Percentiles rank a stretch among this genome's conserved stretches.
Evolutionary conservation across 2,329 filamentous ascomycete genomes (phyloP).

Genomic region (Aspergillus pseudoterreus): DNA sequence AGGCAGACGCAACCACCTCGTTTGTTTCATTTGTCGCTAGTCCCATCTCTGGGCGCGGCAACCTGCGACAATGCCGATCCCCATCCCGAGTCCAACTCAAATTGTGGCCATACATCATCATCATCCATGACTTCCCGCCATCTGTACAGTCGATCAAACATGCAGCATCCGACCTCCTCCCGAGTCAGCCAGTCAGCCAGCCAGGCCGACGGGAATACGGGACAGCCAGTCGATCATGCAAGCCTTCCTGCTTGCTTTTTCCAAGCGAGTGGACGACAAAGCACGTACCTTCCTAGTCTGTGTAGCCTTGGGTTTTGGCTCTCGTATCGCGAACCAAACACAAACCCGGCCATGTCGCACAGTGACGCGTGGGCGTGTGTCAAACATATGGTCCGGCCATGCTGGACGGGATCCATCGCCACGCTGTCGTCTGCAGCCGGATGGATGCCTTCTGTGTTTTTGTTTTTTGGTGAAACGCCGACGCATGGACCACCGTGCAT

Average conservation of each 20-base stretch:
- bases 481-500: not conserved
- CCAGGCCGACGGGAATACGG: not conserved
- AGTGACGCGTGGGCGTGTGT: not conserved
- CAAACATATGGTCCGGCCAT: slow-evolving; percentile 12
- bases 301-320: too few relatives aligned
- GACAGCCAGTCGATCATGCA: not conserved
- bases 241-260: not conserved
- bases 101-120: too few relatives aligned
- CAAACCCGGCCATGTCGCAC: not conserved
- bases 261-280: not conserved
- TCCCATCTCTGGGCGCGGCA: not conserved
- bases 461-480: not conserved
- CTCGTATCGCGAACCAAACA: not conserved
- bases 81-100: not conserved
- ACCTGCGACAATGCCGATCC: too few relatives aligned
- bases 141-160: too few relatives aligned
- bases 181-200: not conserved
- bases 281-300: not conserved
- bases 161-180: too few relatives aligned
- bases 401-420: slow-evolving; percentile 1
- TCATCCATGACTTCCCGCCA: too few relatives aligned
- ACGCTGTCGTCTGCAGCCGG: not conserved
- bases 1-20: slow-evolving; percentile 1
- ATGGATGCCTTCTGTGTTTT: not conserved
- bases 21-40: slow-evolving; percentile 7